Evolutionary conservation across 179 eudicot genomes (phyloP), one percentile per base, ranked within the genome.

Genomic region (Carnegiea gigantea): DNA sequence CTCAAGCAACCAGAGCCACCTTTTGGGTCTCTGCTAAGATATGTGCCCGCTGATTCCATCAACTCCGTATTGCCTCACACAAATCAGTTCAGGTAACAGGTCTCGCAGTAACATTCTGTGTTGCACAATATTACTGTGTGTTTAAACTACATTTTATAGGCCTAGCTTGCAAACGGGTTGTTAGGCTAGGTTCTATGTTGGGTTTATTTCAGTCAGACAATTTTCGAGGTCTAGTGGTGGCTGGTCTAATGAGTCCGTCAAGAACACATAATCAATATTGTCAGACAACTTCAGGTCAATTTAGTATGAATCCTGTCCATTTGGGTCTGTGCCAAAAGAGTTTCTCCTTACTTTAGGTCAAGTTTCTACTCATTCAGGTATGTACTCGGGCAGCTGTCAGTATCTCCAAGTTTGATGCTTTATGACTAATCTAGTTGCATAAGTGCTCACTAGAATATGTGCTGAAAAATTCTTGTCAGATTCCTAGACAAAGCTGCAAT

Each of bases 401-500:
- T 67, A 8, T 60, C 21, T 3, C 24, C 67, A 60, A 23, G 67
- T 60, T 23, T n/a, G 24, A 9, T 60, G 53, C 24, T 24, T 30
- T 48, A 20, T 26, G 38, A 48, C n/a, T 23, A 74, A 1, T 44
- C n/a, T 51, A 9, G 23, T 60, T 33, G 36, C 33, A 70, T 79
- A 4, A 53, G 44, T 73, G 3, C 74, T 75, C 48, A 79, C 77
- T n/a, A 54, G 3, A 51, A 43, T 7, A 13, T 57, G 48, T 44
- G 21, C 54, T 74, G 33, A 57, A 82, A 76, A 65, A 51, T 36
- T 36, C 18, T 75, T 51, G 40, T 33, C 90, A 92, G 95, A 76
- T 92, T 78, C 82, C 84, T 93, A 10, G 89, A 92, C 86, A 92
- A 92, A 81, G 93, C 95, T 2, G 92, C 98, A 1, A 90, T 91